phyloP scores from a whole-genome alignment of 192 early-diverging fungal genomes.

The Backusella liffmaniae region DNA sequence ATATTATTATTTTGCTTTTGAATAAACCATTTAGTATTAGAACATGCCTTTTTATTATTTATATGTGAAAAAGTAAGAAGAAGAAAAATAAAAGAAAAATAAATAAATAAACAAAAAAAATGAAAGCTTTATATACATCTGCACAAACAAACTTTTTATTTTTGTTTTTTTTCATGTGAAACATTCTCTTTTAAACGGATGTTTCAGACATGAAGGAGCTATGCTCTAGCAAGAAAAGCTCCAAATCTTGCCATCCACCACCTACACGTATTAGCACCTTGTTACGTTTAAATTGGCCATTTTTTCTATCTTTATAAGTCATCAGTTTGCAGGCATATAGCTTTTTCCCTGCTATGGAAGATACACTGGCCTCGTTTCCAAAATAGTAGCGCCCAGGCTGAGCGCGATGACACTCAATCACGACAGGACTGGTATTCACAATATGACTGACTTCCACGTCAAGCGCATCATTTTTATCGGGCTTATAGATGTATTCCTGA shows the following conservation, averaged over 20 bases:
- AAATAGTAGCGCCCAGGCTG: conserved; percentile 44
- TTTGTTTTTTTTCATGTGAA: conserved; percentile 1
- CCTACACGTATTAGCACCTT: conserved; percentile 60
- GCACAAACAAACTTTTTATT: background rate
- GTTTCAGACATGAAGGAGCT: conserved; percentile 16
- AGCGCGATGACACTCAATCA: conserved; percentile 47
- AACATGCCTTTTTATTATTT: background rate
- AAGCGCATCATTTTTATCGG: conserved; percentile 44
- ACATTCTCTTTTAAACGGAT: conserved; percentile 8
- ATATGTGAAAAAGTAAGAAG: background rate
- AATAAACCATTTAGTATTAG: background rate
- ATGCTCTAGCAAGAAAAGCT: conserved; percentile 63
- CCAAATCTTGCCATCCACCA: conserved; percentile 62
- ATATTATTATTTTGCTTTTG: background rate
- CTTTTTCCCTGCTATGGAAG: conserved; percentile 42
- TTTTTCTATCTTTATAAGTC: conserved; percentile 35
- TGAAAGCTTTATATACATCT: background rate
- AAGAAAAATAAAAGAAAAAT: background rate
- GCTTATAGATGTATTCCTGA: conserved; percentile 28
- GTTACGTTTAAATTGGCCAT: conserved; percentile 18
- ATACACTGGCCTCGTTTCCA: conserved; percentile 44
- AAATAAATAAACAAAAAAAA: background rate
- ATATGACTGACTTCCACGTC: conserved; percentile 55
- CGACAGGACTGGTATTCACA: conserved; percentile 48
- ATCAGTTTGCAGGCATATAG: conserved; percentile 43